Percentiles rank a stretch among this genome's conserved stretches.
Evolutionary conservation across 495 filamentous ascomycete genomes (phyloP).

Genomic region (Xylaria nigripes): DNA sequence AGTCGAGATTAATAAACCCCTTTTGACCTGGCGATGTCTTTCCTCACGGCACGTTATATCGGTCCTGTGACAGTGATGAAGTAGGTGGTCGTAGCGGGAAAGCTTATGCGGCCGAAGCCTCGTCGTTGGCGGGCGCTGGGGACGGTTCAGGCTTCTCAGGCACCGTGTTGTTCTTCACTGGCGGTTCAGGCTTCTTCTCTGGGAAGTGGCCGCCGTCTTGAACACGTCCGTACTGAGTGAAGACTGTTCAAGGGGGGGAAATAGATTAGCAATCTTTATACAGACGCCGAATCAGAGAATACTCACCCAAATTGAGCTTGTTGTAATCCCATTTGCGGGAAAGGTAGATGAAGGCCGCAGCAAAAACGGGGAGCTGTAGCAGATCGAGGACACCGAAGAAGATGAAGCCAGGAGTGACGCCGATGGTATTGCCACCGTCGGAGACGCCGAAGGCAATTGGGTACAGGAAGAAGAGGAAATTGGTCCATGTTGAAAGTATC

Average conservation of each 20-base stretch:
- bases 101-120: not conserved
- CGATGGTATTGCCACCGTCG: conserved; percentile 41
- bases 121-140: not conserved
- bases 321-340: conserved; percentile 40
- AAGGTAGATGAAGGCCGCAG: conserved; percentile 31
- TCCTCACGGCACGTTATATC: too few species aligned
- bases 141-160: conserved; percentile 8
- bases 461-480: conserved; percentile 43
- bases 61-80: too few species aligned
- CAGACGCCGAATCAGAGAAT: not conserved
- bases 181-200: conserved; percentile 34
- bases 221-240: conserved; percentile 49
- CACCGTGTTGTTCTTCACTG: conserved; percentile 14
- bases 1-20: too few species aligned
- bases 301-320: conserved; percentile 33
- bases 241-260: conserved; percentile 15
- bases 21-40: too few species aligned
- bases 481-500: conserved; percentile 33
- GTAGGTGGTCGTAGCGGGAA: too few species aligned
- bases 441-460: conserved; percentile 40
- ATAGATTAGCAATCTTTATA: not conserved
- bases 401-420: conserved; percentile 33
- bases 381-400: conserved; percentile 42
- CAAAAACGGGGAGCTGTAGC: conserved; percentile 28
- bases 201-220: conserved; percentile 32